Conservation (phyloP, 495 filamentous ascomycete genomes). For the Aspergillus coremiiformis region DNA sequence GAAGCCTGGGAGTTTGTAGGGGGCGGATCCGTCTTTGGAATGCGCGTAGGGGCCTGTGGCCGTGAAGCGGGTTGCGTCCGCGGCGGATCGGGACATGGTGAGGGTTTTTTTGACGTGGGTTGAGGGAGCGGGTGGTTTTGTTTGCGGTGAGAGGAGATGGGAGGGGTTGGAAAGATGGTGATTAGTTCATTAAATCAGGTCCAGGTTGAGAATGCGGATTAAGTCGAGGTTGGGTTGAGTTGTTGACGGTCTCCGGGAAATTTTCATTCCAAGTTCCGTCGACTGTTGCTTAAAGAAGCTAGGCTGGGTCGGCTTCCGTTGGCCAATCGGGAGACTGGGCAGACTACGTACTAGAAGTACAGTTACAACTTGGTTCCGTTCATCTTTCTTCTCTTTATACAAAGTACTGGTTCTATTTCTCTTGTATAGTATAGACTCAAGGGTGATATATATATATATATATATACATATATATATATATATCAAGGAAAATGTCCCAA, state of each 20-base stretch:
- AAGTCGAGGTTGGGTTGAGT: background rate
- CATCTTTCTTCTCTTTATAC: no score
- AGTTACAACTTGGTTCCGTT: no score
- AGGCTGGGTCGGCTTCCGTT: no score
- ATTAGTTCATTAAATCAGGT: no score
- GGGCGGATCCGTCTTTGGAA: slow-evolving; percentile 49
- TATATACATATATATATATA: no score
- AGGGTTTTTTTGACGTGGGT: background rate
- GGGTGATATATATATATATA: no score
- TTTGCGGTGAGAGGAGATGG: background rate
- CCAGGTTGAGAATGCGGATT: no score
- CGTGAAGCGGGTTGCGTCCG: slow-evolving; percentile 93
- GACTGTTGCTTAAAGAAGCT: no score
- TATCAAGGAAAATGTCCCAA: slow-evolving; percentile 20
- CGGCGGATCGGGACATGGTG: slow-evolving; percentile 74
- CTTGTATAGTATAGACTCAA: no score
- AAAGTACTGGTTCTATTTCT: no score
- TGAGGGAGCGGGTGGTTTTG: background rate
- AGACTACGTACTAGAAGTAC: no score
- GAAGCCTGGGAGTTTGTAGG: slow-evolving; percentile 34
- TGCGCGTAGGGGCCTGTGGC: slow-evolving; percentile 81
- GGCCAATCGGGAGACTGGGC: background rate
- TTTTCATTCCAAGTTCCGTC: background rate
- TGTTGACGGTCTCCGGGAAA: slow-evolving; percentile 5
- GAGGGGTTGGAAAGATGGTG: no score